Evolutionary conservation across 345 rosid species (phyloP).

Genomic region (Brassica carinata): DNA sequence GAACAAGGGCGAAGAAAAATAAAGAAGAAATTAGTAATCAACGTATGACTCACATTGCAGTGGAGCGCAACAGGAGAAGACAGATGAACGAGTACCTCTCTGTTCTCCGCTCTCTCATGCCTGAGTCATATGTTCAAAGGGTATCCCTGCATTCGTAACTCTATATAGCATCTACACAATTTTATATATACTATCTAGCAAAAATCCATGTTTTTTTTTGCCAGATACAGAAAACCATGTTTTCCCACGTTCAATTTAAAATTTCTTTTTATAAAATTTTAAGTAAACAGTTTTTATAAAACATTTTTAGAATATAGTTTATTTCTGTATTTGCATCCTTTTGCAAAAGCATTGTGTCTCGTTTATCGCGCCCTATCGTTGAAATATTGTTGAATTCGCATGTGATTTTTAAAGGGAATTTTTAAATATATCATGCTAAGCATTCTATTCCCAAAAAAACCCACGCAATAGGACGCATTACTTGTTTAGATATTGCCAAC

Average conservation of each 20-base stretch:
- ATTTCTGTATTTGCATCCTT: background rate
- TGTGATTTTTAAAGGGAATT: background rate
- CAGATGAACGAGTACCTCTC: conserved; percentile 92
- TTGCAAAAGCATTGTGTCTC: background rate
- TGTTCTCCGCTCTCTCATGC: conserved; percentile 80
- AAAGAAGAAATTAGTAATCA: conserved; percentile 85
- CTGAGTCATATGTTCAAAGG: conserved; percentile 82
- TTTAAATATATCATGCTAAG: background rate
- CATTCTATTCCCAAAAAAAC: background rate
- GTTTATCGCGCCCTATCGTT: background rate
- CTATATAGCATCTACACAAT: background rate
- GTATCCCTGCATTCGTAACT: conserved; percentile 41
- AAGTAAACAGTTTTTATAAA: background rate
- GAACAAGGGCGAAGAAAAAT: conserved; percentile 65
- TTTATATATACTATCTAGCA: background rate
- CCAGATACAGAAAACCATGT: background rate
- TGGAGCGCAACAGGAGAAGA: conserved; percentile 92
- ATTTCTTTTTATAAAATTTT: background rate
- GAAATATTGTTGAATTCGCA: background rate
- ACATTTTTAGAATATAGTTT: background rate
- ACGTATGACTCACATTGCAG: conserved; percentile 98
- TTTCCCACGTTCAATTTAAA: background rate
- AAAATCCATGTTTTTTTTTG: background rate
- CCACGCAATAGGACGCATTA: background rate
- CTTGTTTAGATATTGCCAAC: background rate